Conservation (phyloP, 495 filamentous ascomycete genomes). For the Penicillium longicatenatum region DNA sequence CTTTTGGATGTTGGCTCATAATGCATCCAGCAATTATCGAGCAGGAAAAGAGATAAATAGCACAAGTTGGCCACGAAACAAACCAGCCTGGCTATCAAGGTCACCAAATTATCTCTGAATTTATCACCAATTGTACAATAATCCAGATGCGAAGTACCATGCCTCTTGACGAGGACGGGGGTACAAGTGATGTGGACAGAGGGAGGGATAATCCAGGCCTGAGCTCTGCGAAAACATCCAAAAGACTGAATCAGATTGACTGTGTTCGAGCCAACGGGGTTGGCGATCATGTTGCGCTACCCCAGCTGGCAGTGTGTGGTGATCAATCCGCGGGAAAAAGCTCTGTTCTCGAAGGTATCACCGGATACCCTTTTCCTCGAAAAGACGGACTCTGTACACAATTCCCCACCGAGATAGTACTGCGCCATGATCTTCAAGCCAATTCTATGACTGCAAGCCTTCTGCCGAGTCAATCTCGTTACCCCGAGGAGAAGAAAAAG, state of each 20-base stretch:
- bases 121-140: too few relatives aligned
- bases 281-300: constrained; percentile 57
- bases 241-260: constrained; percentile 29
- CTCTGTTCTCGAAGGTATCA: constrained; percentile 49
- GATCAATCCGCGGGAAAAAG: constrained; percentile 54
- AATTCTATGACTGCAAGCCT: constrained; percentile 20
- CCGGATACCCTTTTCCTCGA: constrained; percentile 40
- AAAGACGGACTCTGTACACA: constrained; percentile 39
- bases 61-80: too few relatives aligned
- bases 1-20: too few relatives aligned
- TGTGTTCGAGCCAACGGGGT: constrained; percentile 54
- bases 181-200: too few relatives aligned
- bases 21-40: too few relatives aligned
- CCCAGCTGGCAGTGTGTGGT: constrained; percentile 68
- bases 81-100: too few relatives aligned
- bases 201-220: too few relatives aligned
- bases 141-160: too few relatives aligned
- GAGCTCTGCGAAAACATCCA: constrained; percentile 9
- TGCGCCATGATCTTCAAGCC: constrained; percentile 20
- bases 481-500: constrained; percentile 14
- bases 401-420: constrained; percentile 37
- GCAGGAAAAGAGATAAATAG: too few relatives aligned
- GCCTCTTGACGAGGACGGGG: too few relatives aligned
- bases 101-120: too few relatives aligned
- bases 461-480: too few relatives aligned